Conservation (phyloP, 768 basidiomycete species). For the Steccherinum ochraceum region DNA sequence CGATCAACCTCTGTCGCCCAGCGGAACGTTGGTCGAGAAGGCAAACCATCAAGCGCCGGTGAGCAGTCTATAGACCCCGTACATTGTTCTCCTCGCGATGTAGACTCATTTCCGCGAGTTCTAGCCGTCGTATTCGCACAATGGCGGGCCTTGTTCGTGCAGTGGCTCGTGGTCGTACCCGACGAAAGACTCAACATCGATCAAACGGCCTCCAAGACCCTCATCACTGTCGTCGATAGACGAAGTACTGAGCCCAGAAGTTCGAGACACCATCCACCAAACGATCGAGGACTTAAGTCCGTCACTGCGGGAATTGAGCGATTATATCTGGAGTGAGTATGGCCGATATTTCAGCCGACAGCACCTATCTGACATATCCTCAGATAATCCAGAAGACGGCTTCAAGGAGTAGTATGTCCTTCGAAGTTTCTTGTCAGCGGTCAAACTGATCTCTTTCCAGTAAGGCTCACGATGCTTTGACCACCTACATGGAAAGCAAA, state of each 20-base stretch:
- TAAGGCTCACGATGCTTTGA: conserved; percentile 65
- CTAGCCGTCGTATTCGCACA: not conserved
- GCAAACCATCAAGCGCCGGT: not conserved
- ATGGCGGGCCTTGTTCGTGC: not conserved
- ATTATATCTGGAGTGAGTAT: conserved; percentile 68
- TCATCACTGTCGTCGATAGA: not conserved
- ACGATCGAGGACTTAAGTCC: conserved; percentile 45
- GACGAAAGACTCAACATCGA: not conserved
- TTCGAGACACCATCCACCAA: conserved; percentile 47
- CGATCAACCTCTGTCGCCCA: not conserved
- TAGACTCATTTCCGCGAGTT: not conserved
- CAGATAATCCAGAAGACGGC: conserved; percentile 14
- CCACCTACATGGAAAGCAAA: conserved; percentile 57
- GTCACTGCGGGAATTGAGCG: conserved; percentile 56
- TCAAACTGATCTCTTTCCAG: conserved; percentile 27
- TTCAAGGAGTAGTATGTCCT: conserved; percentile 57
- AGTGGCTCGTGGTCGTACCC: not conserved
- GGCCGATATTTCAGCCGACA: not conserved
- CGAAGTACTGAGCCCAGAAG: conserved; percentile 22
- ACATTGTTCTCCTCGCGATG: too few relatives aligned
- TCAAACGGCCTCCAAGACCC: not conserved
- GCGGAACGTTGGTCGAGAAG: not conserved
- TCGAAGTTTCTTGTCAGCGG: too few relatives aligned
- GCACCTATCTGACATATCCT: not conserved
- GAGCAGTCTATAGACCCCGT: too few relatives aligned